Evolutionary conservation across 2,329 filamentous ascomycete species (phyloP), one percentile per base, ranked within the genome.

Genomic region (Phialocephala subalpina): DNA sequence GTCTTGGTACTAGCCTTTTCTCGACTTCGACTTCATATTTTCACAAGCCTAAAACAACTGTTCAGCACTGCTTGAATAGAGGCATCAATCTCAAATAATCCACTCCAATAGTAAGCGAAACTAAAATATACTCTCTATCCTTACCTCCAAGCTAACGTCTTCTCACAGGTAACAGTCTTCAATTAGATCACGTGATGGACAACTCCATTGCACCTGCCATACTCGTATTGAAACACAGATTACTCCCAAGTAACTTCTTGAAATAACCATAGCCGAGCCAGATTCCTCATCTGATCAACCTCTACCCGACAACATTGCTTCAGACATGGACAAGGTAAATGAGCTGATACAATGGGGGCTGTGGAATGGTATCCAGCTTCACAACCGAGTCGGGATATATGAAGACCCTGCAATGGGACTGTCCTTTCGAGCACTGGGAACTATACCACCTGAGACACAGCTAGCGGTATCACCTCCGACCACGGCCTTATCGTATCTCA

Each of bases 401-500:
- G 72, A 82, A 1, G 83, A 88, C 67, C 70, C 80, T 1, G 64
- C 77, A 12, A 87, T 83, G 1, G 84, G 84, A 57, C 81, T 84
- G 45, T 88, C 86, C 1, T 83, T 90, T 69, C 82, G 64, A 57
- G 73, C 72, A 1, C 47, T 22, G 1, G 45, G 72, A 45, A 36
- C 45, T 11, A 70, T 74, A 27, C 62, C 66, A 40, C 47, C 70
- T 4, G 67, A 53, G 1, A 65, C 67, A n/a, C 64, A 77, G 29
- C 79, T 88, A 47, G 84, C 88, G 67, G 79, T 77, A 36, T 84
- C 88, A 47, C 84, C 87, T 14, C 77, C 84, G n/a, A 69, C 76
- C 3, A 81, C 84, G 14, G 84, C 84, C 0, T 80, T 90, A 6
- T 90, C 87, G 0, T 90, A 84, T 73, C 78, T 89, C 61, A 86